Evolutionary conservation across 345 rosid genomes (phyloP).

Genomic region (Hibiscus syriacus): DNA sequence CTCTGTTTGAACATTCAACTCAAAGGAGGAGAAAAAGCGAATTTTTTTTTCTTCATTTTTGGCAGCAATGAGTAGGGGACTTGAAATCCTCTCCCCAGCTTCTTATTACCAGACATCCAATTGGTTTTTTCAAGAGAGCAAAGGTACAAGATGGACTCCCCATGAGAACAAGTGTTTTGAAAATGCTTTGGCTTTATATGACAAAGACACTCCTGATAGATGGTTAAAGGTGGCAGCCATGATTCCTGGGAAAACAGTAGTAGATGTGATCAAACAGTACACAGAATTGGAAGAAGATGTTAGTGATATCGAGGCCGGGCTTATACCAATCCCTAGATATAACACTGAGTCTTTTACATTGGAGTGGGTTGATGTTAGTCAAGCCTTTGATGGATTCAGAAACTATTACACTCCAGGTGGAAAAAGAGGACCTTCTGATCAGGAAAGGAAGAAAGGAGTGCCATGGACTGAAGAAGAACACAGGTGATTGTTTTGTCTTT

Average conservation of each 20-base stretch:
- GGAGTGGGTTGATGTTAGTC: slow-evolving; percentile 50
- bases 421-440: slow-evolving; percentile 74
- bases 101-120: slow-evolving; percentile 58
- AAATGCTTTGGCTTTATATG: slow-evolving; percentile 76
- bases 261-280: slow-evolving; percentile 86
- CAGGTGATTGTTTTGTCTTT: slow-evolving; percentile 41
- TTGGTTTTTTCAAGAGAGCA: slow-evolving; percentile 78
- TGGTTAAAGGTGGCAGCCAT: slow-evolving; percentile 80
- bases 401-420: slow-evolving; percentile 51
- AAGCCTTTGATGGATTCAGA: slow-evolving; percentile 37
- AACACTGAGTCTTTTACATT: slow-evolving; percentile 65
- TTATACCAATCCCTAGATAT: slow-evolving; percentile 81
- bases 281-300: slow-evolving; percentile 87
- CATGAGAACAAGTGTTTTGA: slow-evolving; percentile 96
- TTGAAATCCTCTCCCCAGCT: slow-evolving; percentile 64
- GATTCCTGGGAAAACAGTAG: slow-evolving; percentile 92
- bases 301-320: slow-evolving; percentile 88
- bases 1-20: slow-evolving; percentile 33
- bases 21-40: slow-evolving; percentile 23
- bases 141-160: slow-evolving; percentile 60
- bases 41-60: slow-evolving; percentile 1
- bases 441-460: slow-evolving; percentile 95
- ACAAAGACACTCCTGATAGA: slow-evolving; percentile 84
- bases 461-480: slow-evolving; percentile 99
- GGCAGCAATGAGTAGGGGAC: slow-evolving; percentile 52